Evolutionary conservation across 2,329 filamentous ascomycete species (phyloP), one percentile per base, ranked within the genome.

Genomic region (Orbilia brochopaga): DNA sequence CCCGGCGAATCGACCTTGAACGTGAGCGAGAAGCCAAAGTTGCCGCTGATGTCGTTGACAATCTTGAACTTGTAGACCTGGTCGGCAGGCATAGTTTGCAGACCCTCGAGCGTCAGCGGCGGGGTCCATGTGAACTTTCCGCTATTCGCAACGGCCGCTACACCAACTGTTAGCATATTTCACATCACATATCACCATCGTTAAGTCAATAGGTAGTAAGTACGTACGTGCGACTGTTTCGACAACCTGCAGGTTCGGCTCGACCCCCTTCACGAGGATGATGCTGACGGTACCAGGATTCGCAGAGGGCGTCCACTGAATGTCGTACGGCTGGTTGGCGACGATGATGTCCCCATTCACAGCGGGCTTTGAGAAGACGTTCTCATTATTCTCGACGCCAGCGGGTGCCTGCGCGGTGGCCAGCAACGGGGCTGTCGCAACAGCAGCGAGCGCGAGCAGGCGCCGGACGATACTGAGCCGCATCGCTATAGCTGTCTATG

Each of bases 21-120:
- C 13, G 10, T 27, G 8, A 50, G 60, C 23, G 67, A 72, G 60
- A 64, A 65, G 27, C 67, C 67, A 61, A 65, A 72, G 55, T 72
- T 72, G n/a, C 67, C 67, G 19, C 24, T 65, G 7, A 37, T 13
- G 35, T 72, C 67, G 40, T 53, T 72, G 6, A 72, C 60, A 32
- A 72, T 72, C 24, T 72, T 72, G 55, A 72, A 56, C 23, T 53
- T 40, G 17, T 72, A 72, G 23, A 63, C 51, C 6, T 64, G 50
- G 37, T 60, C 67, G 21, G 59, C 67, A 3, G 61, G 40, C 67
- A 72, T 72, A n/a, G 67, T 72, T 21, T 72, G 67, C 54, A 72
- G 37, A 15, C 67, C 67, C 23, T 72, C 54, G 17, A 72, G 67
- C 17, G 27, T 23, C 1, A 65, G 13, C 15, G 60, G 67, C 1